Evolutionary conservation across 495 filamentous ascomycete genomes (phyloP).

Genomic region (Podospora pseudocomata): DNA sequence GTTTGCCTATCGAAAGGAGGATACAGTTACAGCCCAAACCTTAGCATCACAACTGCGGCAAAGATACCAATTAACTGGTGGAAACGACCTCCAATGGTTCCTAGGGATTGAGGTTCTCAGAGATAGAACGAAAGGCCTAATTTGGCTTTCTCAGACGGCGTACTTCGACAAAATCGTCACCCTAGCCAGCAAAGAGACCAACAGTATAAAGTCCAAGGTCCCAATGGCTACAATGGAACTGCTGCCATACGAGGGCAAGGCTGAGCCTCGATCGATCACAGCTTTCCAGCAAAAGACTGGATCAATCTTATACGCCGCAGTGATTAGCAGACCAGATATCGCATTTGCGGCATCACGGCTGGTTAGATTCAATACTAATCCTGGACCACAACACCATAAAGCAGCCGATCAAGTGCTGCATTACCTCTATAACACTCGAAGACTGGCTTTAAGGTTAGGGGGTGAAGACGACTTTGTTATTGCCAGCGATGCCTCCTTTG

Average conservation of each 20-base stretch:
- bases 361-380: slow-evolving; percentile 10
- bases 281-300: slow-evolving; percentile 13
- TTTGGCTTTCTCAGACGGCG: slow-evolving; percentile 15
- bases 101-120: slow-evolving; percentile 13
- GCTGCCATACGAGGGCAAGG: too few species aligned
- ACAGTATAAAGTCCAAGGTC: too few species aligned
- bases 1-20: slow-evolving; percentile 10
- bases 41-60: not conserved
- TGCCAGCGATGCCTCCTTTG: too few species aligned
- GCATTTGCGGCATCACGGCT: slow-evolving; percentile 11
- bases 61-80: slow-evolving; percentile 14
- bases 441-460: too few species aligned
- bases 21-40: slow-evolving; percentile 1
- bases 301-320: slow-evolving; percentile 14
- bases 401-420: slow-evolving; percentile 12
- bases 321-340: slow-evolving; percentile 17
- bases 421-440: slow-evolving; percentile 9
- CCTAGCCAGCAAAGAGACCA: too few species aligned
- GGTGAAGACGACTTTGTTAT: too few species aligned
- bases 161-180: slow-evolving; percentile 8
- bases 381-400: slow-evolving; percentile 14
- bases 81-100: slow-evolving; percentile 14
- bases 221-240: too few species aligned
- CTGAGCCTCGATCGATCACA: not conserved
- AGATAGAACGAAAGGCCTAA: slow-evolving; percentile 11